Evolutionary conservation across 2,329 filamentous ascomycete genomes (phyloP).

Genomic region (Paecilomyces variotii): DNA sequence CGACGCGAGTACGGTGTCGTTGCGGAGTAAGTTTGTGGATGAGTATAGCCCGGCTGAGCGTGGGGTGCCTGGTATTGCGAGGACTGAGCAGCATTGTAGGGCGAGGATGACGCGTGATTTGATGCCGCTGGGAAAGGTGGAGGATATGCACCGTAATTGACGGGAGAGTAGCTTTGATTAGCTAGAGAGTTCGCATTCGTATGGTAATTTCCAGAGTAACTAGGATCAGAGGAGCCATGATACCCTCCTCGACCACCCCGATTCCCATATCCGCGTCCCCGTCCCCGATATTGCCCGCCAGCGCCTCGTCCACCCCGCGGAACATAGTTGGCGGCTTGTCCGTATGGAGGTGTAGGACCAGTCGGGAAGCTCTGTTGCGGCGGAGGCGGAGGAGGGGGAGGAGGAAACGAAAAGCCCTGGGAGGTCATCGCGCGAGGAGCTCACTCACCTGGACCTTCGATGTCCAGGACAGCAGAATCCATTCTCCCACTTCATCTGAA

Average conservation of each 20-base stretch:
- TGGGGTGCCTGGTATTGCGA: constrained; percentile 14
- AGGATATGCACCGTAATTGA: constrained; percentile 23
- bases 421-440: constrained; percentile 27
- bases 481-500: constrained; percentile 18
- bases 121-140: constrained; percentile 17
- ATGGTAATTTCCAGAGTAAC: constrained; percentile 15
- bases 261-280: constrained; percentile 27
- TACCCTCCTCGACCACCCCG: constrained; percentile 21
- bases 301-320: constrained; percentile 19
- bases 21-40: constrained; percentile 18
- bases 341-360: constrained; percentile 16
- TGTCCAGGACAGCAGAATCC: constrained; percentile 13
- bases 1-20: constrained; percentile 17
- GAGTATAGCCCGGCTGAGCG: constrained; percentile 15
- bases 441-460: constrained; percentile 14
- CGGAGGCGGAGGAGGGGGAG: constrained; percentile 37
- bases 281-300: constrained; percentile 21
- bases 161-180: constrained; percentile 16
- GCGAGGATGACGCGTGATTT: constrained; percentile 12
- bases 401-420: constrained; percentile 40
- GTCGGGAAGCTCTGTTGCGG: constrained; percentile 12
- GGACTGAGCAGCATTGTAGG: constrained; percentile 12
- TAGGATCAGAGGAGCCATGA: constrained; percentile 14
- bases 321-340: constrained; percentile 14
- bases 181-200: constrained; percentile 13